phyloP scores from a whole-genome alignment of 768 basidiomycete genomes.

The Termitomyces sp. region DNA sequence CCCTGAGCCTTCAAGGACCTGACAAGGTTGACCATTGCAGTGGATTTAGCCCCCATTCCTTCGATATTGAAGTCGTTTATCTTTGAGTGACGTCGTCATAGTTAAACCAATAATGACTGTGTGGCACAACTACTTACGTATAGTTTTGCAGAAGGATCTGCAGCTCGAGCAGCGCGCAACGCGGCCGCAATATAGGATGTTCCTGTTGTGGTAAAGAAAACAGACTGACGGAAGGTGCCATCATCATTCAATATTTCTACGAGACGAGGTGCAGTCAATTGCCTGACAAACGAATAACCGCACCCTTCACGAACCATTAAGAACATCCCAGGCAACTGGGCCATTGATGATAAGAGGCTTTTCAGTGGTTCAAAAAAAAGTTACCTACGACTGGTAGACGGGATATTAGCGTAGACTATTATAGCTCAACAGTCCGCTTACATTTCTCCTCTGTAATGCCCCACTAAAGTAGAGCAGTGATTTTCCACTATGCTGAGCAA shows the following conservation, averaged over 20 bases:
- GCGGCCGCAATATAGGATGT: slow-evolving; percentile 34
- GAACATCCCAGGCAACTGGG: slow-evolving; percentile 35
- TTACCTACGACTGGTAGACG: neutral
- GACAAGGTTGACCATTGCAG: slow-evolving; percentile 49
- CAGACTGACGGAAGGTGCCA: slow-evolving; percentile 35
- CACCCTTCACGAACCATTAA: slow-evolving; percentile 24
- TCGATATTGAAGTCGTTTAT: slow-evolving; percentile 39
- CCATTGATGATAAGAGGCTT: slow-evolving; percentile 16
- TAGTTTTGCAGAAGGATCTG: slow-evolving; percentile 51
- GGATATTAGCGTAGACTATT: neutral
- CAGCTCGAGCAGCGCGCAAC: slow-evolving; percentile 35
- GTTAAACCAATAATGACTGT: neutral
- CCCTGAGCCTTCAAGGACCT: slow-evolving; percentile 37
- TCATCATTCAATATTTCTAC: slow-evolving; percentile 38
- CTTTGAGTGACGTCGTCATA: slow-evolving; percentile 8
- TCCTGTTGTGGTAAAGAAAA: slow-evolving; percentile 39
- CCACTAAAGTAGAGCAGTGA: slow-evolving; percentile 44
- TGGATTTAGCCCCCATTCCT: slow-evolving; percentile 43
- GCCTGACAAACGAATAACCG: neutral
- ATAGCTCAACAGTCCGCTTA: slow-evolving; percentile 14
- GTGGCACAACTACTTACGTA: slow-evolving; percentile 29
- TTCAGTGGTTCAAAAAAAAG: neutral
- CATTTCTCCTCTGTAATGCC: slow-evolving; percentile 48
- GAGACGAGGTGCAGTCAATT: neutral
- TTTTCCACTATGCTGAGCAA: slow-evolving; percentile 39